Evolutionary conservation across 495 filamentous ascomycete species (phyloP).

Genomic region (Thozetella sp.): DNA sequence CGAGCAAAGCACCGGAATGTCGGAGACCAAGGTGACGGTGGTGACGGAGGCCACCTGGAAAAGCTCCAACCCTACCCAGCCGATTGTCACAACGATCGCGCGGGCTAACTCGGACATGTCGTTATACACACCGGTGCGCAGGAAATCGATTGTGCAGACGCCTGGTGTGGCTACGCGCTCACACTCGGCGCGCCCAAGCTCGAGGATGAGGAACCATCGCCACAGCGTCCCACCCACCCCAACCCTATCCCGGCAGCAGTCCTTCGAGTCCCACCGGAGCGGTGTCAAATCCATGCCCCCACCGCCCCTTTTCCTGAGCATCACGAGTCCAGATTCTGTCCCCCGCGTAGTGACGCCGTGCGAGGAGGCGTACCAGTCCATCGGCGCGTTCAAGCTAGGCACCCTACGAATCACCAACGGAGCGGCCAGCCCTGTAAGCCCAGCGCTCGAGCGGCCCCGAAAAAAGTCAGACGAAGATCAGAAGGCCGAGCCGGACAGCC

Average conservation of each 20-base stretch:
- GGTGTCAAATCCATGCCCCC: slow-evolving; percentile 33
- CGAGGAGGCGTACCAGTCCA: slow-evolving; percentile 51
- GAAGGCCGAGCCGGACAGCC: neutral
- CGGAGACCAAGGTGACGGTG: slow-evolving; percentile 33
- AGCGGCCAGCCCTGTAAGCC: slow-evolving; percentile 44
- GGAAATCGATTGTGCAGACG: slow-evolving; percentile 45
- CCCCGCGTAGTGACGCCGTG: slow-evolving; percentile 44
- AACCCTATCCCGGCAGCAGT: slow-evolving; percentile 27
- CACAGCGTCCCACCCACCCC: slow-evolving; percentile 38
- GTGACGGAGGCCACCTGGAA: slow-evolving; percentile 35
- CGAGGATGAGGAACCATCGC: slow-evolving; percentile 23
- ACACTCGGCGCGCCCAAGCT: slow-evolving; percentile 14
- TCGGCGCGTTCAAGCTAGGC: slow-evolving; percentile 61
- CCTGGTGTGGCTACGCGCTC: slow-evolving; percentile 48
- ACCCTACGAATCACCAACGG: slow-evolving; percentile 62
- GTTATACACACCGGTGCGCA: slow-evolving; percentile 46
- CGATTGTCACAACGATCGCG: slow-evolving; percentile 25
- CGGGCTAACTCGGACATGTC: slow-evolving; percentile 43
- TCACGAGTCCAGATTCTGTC: slow-evolving; percentile 20
- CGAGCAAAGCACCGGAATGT: slow-evolving; percentile 26
- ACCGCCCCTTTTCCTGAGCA: neutral
- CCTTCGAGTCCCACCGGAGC: slow-evolving; percentile 31
- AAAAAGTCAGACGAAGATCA: neutral
- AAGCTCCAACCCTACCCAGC: slow-evolving; percentile 32
- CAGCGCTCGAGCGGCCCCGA: slow-evolving; percentile 28